phyloP scores from a whole-genome alignment of 306 rosid species.

The Medicago truncatula region DNA sequence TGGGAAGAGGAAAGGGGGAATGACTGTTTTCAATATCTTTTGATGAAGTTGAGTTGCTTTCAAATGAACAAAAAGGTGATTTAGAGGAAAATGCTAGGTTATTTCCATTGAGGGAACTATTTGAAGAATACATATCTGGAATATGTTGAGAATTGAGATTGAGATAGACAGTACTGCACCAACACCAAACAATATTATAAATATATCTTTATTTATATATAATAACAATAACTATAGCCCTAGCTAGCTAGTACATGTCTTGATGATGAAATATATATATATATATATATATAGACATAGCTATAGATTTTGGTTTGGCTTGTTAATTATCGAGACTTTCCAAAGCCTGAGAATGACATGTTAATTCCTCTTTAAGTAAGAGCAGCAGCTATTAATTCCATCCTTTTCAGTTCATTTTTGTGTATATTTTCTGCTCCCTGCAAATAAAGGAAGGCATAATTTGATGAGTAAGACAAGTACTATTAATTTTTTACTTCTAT shows the following conservation, averaged over 20 bases:
- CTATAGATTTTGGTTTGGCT: background rate
- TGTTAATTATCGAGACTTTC: background rate
- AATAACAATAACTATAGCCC: background rate
- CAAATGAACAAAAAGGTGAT: conserved; percentile 53
- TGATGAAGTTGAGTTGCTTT: conserved; percentile 47
- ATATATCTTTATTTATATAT: background rate
- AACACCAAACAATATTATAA: conserved; percentile 32
- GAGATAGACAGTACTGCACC: conserved; percentile 30
- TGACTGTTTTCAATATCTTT: conserved; percentile 39
- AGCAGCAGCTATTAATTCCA: conserved; percentile 34
- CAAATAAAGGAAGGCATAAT: conserved; percentile 14
- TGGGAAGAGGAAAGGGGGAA: conserved; percentile 33
- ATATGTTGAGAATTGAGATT: background rate
- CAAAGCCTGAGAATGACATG: conserved; percentile 50
- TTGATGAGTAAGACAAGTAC: conserved; percentile 50
- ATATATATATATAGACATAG: background rate
- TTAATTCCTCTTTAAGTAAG: conserved; percentile 10
- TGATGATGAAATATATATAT: no score
- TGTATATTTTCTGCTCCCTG: conserved; percentile 35
- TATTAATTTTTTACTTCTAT: no score
- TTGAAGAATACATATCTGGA: conserved; percentile 64
- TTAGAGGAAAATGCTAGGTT: conserved; percentile 54
- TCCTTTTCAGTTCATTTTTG: conserved; percentile 47
- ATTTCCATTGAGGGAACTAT: conserved; percentile 43
- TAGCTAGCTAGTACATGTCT: conserved; percentile 23